Conservation (phyloP, 164 flowering plant genomes). For the Sedum album region DNA sequence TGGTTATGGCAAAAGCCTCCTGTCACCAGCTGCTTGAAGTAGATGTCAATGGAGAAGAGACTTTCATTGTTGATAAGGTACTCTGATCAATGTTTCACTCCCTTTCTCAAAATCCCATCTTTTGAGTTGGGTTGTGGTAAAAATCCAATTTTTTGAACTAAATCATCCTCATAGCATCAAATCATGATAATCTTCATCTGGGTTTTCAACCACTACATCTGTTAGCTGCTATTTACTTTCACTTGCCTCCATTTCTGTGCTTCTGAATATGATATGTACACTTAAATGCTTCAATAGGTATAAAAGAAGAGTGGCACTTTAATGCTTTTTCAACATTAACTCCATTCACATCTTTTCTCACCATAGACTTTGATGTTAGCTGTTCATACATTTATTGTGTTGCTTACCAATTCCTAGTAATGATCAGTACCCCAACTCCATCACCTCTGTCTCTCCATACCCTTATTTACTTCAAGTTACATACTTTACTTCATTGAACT, state of each 20-base stretch:
- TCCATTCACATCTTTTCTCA: background rate
- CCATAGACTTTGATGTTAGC: conserved; percentile 1
- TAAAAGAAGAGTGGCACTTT: too few species aligned
- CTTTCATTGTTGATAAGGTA: conserved; percentile 57
- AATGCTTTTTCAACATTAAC: background rate
- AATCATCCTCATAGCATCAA: background rate
- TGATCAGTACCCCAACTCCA: conserved; percentile 9
- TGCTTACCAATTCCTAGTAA: background rate
- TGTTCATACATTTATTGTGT: background rate
- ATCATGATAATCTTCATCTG: background rate
- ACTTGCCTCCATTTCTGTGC: background rate
- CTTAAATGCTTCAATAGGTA: too few species aligned
- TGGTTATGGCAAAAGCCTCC: conserved; percentile 20
- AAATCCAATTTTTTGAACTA: conserved; percentile 3
- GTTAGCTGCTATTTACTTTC: background rate
- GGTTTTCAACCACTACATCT: background rate
- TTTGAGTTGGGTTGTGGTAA: background rate
- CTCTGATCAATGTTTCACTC: background rate
- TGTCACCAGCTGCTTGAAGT: conserved; percentile 43
- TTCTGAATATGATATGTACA: background rate
- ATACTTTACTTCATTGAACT: too few species aligned
- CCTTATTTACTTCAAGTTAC: background rate
- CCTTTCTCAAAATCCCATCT: background rate
- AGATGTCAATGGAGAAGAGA: conserved; percentile 60
- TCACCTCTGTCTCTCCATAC: conserved; percentile 1